Evolutionary conservation across 805 yeast genomes (phyloP), one percentile per base, ranked within the genome.

Genomic region (Geotrichum ghanense): DNA sequence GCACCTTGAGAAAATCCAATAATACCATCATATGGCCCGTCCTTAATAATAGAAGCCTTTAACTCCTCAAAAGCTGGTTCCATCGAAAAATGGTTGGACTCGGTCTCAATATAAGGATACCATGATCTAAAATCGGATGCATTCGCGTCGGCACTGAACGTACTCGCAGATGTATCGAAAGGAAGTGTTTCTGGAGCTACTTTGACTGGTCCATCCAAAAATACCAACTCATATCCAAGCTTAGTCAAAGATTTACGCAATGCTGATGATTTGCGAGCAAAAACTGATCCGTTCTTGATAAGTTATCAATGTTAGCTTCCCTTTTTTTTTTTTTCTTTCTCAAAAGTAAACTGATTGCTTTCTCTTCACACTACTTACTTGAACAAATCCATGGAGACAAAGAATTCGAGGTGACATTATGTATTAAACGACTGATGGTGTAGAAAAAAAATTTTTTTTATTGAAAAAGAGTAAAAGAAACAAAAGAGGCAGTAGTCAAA

Each of bases 1-100:
- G 97, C 95, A 51, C 98, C 98, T 63, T 92, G 97, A 9, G 94
- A 82, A 61, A 90, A 90, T 1, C 97, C 97, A 41, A 92, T 65
- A 19, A 90, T 66, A 3, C 97, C 98, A 20, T 81, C 83, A 53
- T 86, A 84, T 1, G 97, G 97, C 1, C 86, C 87, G 41, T 84
- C 76, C 45, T 72, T 70, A 22, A 72, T 67, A 42, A 84, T 70
- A 51, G 78, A 75, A 22, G 69, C 75, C 16, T 69, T 70, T 2
- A 79, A 68, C 4, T 82, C 60, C 25, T 70, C 72, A 37, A 75
- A 65, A 22, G 80, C 75, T 35, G 69, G 55, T 16, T 63, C 68
- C 4, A 67, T 50, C n/a, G 64, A 46, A 51, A 54, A 49, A 49
- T 56, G 51, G 34, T 60, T 60, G 10, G 61, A 50, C 20, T 54